Evolutionary conservation across 176 grass and related monocot genomes (phyloP), one percentile per base, ranked within the genome.

Genomic region (Avena atlantica): DNA sequence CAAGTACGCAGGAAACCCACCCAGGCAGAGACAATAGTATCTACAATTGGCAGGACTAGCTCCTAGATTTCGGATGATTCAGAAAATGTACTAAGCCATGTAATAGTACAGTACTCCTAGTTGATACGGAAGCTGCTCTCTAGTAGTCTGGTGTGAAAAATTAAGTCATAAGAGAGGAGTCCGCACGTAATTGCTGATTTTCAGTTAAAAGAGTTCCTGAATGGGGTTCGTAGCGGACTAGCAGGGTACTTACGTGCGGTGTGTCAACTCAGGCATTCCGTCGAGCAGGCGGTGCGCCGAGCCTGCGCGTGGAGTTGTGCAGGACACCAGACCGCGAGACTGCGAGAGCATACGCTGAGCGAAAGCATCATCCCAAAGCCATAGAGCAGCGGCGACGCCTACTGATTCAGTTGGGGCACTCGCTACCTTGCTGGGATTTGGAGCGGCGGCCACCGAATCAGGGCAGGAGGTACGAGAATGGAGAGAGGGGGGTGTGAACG

Each of bases 271-370:
- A 53, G 64, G 64, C 72, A 78, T 83, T 90, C 62, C 71, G 37
- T 90, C 72, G 84, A 90, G 63, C 58, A 76, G 73, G n/a, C 13
- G 9, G 34, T 9, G 45, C 34, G 66, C 52, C 52, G 52, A 56
- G 52, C 21, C 67, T 67, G 57, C n/a, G 27, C 63, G 3, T 47
- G 0, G 61, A 86, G 61, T 34, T 61, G 13, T 12, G 25, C 29
- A 23, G 5, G 14, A 47, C 16, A 1, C 8, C 12, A 1, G 1
- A 48, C 45, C 8, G 9, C 45, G 45, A 48, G 45, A 48, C 45
- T 48, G 45, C 45, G 4, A 14, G 25, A 45, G 15, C 17, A 57
- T 57, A 57, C 4, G 19, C 55, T 57, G 55, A 71, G 52, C 6
- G 40, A 52, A 68, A 60, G 48, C 4, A 25, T 58, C 19, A 4